Evolutionary conservation across 1,284 basidiomycete genomes (phyloP).

Genomic region (Cryptococcus sp.): DNA sequence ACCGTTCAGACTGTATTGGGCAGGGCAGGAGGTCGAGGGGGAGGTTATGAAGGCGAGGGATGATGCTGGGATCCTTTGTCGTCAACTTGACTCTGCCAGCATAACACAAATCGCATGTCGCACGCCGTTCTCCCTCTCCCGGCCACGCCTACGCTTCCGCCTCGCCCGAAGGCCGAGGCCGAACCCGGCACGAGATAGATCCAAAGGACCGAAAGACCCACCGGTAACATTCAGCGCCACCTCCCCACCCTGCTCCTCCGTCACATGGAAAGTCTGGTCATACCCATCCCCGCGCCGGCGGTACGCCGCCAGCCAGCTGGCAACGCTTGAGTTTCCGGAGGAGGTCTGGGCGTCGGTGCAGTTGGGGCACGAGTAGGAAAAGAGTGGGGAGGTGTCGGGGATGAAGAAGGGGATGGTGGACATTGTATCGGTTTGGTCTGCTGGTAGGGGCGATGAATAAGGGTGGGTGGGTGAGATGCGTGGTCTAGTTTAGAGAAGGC

Average conservation of each 20-base stretch:
- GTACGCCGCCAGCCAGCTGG: constrained; percentile 28
- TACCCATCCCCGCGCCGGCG: constrained; percentile 24
- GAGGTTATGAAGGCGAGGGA: constrained; percentile 1
- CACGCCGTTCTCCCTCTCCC: too few relatives aligned
- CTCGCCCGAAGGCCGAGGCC: not conserved
- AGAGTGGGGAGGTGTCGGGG: constrained; percentile 34
- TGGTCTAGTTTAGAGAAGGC: not conserved
- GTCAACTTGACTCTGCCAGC: too few relatives aligned
- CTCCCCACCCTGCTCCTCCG: not conserved
- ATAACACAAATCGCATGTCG: too few relatives aligned
- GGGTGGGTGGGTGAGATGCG: not conserved
- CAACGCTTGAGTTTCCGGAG: not conserved
- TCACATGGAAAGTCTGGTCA: constrained; percentile 35
- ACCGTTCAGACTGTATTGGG: constrained; percentile 26
- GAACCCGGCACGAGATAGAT: not conserved
- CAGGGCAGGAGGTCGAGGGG: constrained; percentile 10
- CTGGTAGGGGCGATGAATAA: not conserved
- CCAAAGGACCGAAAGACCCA: constrained; percentile 11
- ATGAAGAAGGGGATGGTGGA: constrained; percentile 26
- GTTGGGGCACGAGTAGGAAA: constrained; percentile 18
- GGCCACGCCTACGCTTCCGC: too few relatives aligned
- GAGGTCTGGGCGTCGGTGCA: constrained; percentile 6
- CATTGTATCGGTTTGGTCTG: not conserved
- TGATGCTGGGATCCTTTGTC: not conserved
- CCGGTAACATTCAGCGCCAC: constrained; percentile 24